Evolutionary conservation across 768 basidiomycete species (phyloP).

Genomic region (Collybia mongolica): DNA sequence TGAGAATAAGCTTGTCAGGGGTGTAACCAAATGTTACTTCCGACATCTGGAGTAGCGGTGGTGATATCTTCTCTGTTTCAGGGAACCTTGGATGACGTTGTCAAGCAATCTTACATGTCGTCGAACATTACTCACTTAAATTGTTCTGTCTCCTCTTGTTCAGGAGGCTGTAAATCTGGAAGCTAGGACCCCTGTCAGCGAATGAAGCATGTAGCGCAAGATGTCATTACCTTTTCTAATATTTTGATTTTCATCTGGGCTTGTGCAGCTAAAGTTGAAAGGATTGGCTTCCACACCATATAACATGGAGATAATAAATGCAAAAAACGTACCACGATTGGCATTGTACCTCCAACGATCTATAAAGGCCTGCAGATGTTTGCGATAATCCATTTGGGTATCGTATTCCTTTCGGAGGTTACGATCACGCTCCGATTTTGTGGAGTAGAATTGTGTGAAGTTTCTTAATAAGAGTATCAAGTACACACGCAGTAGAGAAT

Average conservation of each 20-base stretch:
- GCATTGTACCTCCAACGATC: conserved; percentile 99
- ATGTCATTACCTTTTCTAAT: conserved; percentile 60
- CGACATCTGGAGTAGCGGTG: conserved; percentile 89
- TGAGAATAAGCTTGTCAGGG: conserved; percentile 72
- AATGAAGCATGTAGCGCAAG: not conserved
- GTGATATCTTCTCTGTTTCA: conserved; percentile 96
- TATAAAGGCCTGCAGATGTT: conserved; percentile 96
- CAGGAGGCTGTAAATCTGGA: conserved; percentile 91
- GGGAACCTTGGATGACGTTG: conserved; percentile 63
- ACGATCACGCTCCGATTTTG: conserved; percentile 91
- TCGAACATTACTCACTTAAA: conserved; percentile 60
- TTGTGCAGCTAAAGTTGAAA: conserved; percentile 64
- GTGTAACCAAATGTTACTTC: conserved; percentile 90
- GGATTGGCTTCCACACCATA: too few relatives aligned
- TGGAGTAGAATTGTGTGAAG: conserved; percentile 98
- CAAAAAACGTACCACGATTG: conserved; percentile 61
- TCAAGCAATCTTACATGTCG: not conserved
- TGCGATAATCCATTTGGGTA: conserved; percentile 91
- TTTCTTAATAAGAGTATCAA: conserved; percentile 50
- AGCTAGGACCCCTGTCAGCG: conserved; percentile 43
- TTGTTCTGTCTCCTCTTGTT: conserved; percentile 86
- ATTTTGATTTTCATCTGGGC: conserved; percentile 78
- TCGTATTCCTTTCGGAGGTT: conserved; percentile 96
- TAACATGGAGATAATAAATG: not conserved
- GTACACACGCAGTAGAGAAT: not conserved